These are phyloP conservation scores for Dysphania ambrosioides DNA, from an alignment of 148 eudicot species.

Conservation along the genomic window DNA sequence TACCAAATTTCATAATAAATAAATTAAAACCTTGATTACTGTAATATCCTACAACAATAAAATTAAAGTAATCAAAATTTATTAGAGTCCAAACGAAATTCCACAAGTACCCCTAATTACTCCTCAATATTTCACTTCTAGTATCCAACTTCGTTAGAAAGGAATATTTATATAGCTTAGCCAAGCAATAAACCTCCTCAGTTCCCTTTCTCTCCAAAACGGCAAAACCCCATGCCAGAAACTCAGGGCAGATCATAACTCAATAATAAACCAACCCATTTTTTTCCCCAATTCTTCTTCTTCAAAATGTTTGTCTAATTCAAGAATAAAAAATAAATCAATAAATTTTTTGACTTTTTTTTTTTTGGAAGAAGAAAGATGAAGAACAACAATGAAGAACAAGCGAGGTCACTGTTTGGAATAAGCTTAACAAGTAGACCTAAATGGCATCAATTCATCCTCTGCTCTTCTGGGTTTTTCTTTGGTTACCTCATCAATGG, in stretches of 20 bases:
- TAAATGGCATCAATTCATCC: constrained; percentile 80
- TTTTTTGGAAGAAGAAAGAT: constrained; percentile 13
- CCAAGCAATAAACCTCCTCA: not conserved
- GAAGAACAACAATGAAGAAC: constrained; percentile 67
- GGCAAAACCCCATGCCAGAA: constrained; percentile 14
- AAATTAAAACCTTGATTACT: too few relatives aligned
- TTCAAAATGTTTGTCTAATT: not conserved
- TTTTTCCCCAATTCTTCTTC: not conserved
- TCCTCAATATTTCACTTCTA: not conserved
- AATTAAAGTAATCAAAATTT: too few relatives aligned
- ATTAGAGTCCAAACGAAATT: not conserved
- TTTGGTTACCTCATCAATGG: constrained; percentile 94
- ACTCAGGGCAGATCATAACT: not conserved
- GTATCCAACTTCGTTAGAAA: not conserved
- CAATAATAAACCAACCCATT: constrained; percentile 9
- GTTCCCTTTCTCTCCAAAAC: constrained; percentile 8
- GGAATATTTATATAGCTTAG: constrained; percentile 13
- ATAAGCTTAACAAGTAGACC: constrained; percentile 70
- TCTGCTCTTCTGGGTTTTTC: constrained; percentile 97
- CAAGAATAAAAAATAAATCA: too few relatives aligned
- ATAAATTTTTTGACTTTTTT: too few relatives aligned
- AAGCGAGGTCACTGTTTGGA: constrained; percentile 72
- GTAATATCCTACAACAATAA: too few relatives aligned
- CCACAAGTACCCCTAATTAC: not conserved
- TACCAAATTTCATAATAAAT: too few relatives aligned